Conservation (phyloP, 148 eudicot genomes). For the Oxyria digyna region DNA sequence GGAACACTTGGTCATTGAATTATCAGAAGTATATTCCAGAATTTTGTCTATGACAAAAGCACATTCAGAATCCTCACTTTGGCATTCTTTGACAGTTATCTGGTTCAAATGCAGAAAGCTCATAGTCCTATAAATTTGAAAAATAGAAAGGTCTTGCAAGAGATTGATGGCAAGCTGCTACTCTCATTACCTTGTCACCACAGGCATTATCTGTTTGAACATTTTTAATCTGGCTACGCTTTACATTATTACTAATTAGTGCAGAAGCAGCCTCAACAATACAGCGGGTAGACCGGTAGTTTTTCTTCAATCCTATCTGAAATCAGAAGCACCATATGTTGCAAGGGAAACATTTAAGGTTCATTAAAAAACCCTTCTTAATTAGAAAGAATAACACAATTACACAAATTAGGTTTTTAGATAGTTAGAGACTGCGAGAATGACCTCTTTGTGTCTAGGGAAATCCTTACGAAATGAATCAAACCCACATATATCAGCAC, state of each 20-base stretch:
- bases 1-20: constrained; percentile 37
- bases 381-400: too few relatives aligned
- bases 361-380: neutral
- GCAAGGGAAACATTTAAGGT: neutral
- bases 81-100: constrained; percentile 81
- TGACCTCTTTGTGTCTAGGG: constrained; percentile 68
- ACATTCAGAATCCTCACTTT: constrained; percentile 76
- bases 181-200: constrained; percentile 57
- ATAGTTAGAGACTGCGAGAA: neutral
- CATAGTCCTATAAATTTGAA: neutral
- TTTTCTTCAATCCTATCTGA: constrained; percentile 62
- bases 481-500: constrained; percentile 82
- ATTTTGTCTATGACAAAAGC: constrained; percentile 84
- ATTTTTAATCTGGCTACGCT: constrained; percentile 43
- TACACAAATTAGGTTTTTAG: neutral
- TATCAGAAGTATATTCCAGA: constrained; percentile 46
- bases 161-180: constrained; percentile 1
- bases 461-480: constrained; percentile 90
- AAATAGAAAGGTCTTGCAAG: neutral
- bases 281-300: constrained; percentile 87
- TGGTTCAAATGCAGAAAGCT: constrained; percentile 14
- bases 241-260: constrained; percentile 58
- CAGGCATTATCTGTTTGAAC: constrained; percentile 66
- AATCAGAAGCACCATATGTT: neutral
- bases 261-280: constrained; percentile 92